Percentiles rank a stretch among this genome's conserved stretches.
phyloP scores from a whole-genome alignment of 139 green algal genomes.

The Chlorella ohadii region DNA sequence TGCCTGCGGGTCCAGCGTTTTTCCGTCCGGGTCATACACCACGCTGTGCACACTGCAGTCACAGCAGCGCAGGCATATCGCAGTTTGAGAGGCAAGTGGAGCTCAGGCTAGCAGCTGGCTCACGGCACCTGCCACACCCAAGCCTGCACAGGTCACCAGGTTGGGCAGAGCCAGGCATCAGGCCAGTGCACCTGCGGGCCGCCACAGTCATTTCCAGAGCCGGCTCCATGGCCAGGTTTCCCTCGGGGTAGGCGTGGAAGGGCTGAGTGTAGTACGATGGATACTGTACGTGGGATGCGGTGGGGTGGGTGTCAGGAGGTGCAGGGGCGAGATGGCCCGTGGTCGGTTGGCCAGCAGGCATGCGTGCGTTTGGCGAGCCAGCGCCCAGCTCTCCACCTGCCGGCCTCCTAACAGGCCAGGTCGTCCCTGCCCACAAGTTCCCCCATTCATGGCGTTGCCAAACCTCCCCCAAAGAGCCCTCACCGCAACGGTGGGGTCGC shows the following conservation, averaged over 20 bases:
- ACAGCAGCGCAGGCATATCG: too few relatives aligned
- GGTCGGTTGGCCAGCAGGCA: too few relatives aligned
- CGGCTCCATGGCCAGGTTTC: constrained; percentile 76
- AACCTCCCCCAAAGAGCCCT: background rate
- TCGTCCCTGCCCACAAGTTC: background rate
- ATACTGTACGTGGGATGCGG: constrained; percentile 31
- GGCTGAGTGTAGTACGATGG: constrained; percentile 77
- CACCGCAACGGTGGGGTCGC: constrained; percentile 36
- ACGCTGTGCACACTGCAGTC: constrained; percentile 64
- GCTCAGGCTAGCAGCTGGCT: too few relatives aligned
- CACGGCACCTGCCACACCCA: too few relatives aligned
- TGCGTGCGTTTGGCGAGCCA: too few relatives aligned
- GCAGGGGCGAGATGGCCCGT: too few relatives aligned
- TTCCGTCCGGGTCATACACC: constrained; percentile 71
- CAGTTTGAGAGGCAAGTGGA: too few relatives aligned
- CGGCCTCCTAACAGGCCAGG: too few relatives aligned
- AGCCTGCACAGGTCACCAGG: too few relatives aligned
- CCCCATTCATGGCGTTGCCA: too few relatives aligned
- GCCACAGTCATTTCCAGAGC: constrained; percentile 74
- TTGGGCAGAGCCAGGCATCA: too few relatives aligned
- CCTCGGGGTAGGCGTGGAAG: constrained; percentile 79
- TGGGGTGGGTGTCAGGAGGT: background rate
- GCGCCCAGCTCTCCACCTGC: background rate
- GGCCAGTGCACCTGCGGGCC: constrained; percentile 14
- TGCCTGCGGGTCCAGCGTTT: constrained; percentile 57